phyloP scores from a whole-genome alignment of 352 stramenopile species.

The Pilasporangium apinafurcum region DNA sequence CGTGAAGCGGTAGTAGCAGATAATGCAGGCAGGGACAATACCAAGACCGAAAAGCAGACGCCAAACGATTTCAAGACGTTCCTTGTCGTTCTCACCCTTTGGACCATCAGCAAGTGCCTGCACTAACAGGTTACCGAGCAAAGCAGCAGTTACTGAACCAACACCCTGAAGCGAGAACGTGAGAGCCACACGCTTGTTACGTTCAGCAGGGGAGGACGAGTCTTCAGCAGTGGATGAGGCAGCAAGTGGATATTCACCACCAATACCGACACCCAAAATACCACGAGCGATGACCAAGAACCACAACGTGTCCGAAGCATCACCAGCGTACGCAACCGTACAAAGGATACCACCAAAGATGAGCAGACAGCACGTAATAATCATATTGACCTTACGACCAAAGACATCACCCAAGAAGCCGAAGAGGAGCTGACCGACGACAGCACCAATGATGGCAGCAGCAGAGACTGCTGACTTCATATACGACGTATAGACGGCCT shows the following conservation, averaged over 20 bases:
- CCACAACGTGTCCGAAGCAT: slow-evolving; percentile 34
- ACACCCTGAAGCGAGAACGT: slow-evolving; percentile 66
- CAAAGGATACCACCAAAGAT: slow-evolving; percentile 53
- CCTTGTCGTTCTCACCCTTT: slow-evolving; percentile 20
- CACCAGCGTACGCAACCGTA: slow-evolving; percentile 40
- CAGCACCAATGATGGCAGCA: slow-evolving; percentile 38
- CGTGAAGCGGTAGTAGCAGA: slow-evolving; percentile 57
- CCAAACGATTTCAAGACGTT: slow-evolving; percentile 57
- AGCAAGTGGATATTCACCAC: slow-evolving; percentile 39
- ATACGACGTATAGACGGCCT: slow-evolving; percentile 47
- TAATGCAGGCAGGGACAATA: slow-evolving; percentile 45
- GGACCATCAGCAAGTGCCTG: slow-evolving; percentile 27
- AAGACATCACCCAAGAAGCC: slow-evolving; percentile 46
- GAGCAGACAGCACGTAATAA: slow-evolving; percentile 38
- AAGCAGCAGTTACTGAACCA: slow-evolving; percentile 21
- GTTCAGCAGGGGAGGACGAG: slow-evolving; percentile 25
- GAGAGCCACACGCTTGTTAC: slow-evolving; percentile 42
- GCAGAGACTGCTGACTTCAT: slow-evolving; percentile 48
- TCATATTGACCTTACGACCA: slow-evolving; percentile 54
- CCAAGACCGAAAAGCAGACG: slow-evolving; percentile 57
- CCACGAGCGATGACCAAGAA: slow-evolving; percentile 27
- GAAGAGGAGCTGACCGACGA: slow-evolving; percentile 50
- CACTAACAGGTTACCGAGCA: slow-evolving; percentile 3
- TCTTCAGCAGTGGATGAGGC: slow-evolving; percentile 50
- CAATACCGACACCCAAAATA: slow-evolving; percentile 49